Conservation (phyloP, 441 rosid genomes). For the Gossypium schwendimanii region DNA sequence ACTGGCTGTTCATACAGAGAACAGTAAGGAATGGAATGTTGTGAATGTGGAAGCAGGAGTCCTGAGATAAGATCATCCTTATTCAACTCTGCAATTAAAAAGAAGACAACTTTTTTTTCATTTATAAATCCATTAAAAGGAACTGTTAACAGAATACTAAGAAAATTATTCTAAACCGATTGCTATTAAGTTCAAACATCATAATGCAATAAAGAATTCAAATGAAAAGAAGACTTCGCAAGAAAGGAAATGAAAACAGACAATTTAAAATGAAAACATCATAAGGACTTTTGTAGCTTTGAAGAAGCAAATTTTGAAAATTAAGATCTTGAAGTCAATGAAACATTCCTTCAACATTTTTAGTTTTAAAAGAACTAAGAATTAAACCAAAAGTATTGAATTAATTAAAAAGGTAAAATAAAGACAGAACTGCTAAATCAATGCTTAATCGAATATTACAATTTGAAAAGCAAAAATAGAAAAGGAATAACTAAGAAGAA, state of each 20-base stretch:
- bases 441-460: neutral
- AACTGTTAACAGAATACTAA: neutral
- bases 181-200: neutral
- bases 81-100: slow-evolving; percentile 40
- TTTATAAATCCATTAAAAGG: neutral
- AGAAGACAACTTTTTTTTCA: neutral
- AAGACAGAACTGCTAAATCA: neutral
- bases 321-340: neutral
- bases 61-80: slow-evolving; percentile 66
- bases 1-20: slow-evolving; percentile 29
- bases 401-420: neutral
- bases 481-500: neutral
- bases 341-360: neutral
- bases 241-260: neutral
- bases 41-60: slow-evolving; percentile 38
- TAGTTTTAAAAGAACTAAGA: neutral
- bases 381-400: neutral
- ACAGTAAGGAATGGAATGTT: slow-evolving; percentile 27
- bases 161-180: neutral
- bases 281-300: neutral
- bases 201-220: neutral
- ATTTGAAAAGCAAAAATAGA: neutral
- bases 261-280: neutral
- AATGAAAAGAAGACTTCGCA: slow-evolving; percentile 1
- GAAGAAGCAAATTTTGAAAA: neutral